Percentiles rank a stretch among this genome's conserved stretches.
Conservation (phyloP, 129 eudicot species). For the Tagetes erecta region DNA sequence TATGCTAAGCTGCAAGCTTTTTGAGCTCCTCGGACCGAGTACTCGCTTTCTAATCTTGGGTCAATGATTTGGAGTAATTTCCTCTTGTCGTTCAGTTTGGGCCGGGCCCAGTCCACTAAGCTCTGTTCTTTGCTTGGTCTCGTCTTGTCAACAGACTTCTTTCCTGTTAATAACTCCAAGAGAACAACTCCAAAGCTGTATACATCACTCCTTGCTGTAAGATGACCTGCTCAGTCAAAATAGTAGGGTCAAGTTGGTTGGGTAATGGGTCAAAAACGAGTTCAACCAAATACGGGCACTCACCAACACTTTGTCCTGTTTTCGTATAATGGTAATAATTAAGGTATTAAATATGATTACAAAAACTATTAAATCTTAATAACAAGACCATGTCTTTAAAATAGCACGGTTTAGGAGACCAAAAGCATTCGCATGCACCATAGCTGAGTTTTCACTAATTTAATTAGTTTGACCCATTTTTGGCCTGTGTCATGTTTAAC, state of each 20-base stretch:
- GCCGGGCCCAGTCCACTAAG: constrained; percentile 94
- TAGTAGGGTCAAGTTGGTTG: neutral
- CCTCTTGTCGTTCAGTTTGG: constrained; percentile 84
- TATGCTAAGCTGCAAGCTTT: constrained; percentile 91
- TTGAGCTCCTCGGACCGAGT: constrained; percentile 77
- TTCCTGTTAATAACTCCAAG: constrained; percentile 78
- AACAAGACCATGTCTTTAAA: neutral
- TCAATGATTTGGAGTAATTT: constrained; percentile 83
- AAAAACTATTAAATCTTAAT: neutral
- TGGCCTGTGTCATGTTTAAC: too few relatives aligned
- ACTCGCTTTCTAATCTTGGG: constrained; percentile 78
- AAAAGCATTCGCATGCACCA: neutral
- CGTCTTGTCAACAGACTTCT: constrained; percentile 88
- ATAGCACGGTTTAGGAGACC: neutral
- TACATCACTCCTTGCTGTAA: constrained; percentile 93
- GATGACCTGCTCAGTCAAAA: constrained; percentile 66
- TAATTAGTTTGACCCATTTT: too few relatives aligned
- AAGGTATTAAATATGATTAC: neutral
- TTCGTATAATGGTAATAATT: neutral
- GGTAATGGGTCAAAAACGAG: neutral
- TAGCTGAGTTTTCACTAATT: too few relatives aligned
- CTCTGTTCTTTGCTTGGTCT: constrained; percentile 93
- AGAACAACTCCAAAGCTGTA: constrained; percentile 97
- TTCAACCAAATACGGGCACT: neutral
- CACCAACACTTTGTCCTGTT: too few relatives aligned